Evolutionary conservation across 169 alveolate genomes (phyloP).

Genomic region (Plasmodium vivax): DNA sequence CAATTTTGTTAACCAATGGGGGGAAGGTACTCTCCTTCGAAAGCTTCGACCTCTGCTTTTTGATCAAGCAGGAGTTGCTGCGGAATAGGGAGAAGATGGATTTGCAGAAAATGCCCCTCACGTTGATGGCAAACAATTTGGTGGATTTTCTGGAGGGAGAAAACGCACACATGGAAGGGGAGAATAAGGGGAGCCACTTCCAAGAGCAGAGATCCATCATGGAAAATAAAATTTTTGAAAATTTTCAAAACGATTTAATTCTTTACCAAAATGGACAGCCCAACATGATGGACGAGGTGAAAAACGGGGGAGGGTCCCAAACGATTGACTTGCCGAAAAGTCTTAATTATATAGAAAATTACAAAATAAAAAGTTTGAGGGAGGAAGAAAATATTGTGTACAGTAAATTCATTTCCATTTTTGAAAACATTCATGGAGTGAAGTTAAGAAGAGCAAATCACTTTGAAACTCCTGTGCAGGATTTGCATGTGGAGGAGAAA

Average conservation of each 20-base stretch:
- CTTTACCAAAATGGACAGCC: constrained; percentile 22
- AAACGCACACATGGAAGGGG: neutral
- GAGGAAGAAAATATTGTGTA: constrained; percentile 51
- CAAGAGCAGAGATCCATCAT: constrained; percentile 33
- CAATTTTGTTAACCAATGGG: constrained; percentile 37
- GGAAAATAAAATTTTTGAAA: constrained; percentile 65
- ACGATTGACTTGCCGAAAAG: constrained; percentile 40
- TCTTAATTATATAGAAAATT: constrained; percentile 53
- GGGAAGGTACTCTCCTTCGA: constrained; percentile 31
- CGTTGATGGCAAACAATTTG: constrained; percentile 30
- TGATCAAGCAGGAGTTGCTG: constrained; percentile 35
- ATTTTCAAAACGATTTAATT: constrained; percentile 64
- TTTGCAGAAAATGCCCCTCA: constrained; percentile 50
- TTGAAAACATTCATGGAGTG: constrained; percentile 50
- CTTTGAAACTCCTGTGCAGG: constrained; percentile 71
- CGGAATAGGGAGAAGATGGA: constrained; percentile 48
- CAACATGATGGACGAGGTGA: neutral
- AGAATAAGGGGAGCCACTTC: neutral
- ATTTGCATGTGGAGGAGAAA: constrained; percentile 41
- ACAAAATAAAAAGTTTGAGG: constrained; percentile 27
- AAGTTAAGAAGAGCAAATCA: constrained; percentile 52
- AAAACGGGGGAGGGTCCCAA: constrained; percentile 1
- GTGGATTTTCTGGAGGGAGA: constrained; percentile 33
- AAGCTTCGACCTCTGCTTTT: constrained; percentile 32
- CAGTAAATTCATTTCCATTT: constrained; percentile 11